Evolutionary conservation across 2,329 filamentous ascomycete genomes (phyloP), one percentile per base, ranked within the genome.

Genomic region (Scedosporium boydii): DNA sequence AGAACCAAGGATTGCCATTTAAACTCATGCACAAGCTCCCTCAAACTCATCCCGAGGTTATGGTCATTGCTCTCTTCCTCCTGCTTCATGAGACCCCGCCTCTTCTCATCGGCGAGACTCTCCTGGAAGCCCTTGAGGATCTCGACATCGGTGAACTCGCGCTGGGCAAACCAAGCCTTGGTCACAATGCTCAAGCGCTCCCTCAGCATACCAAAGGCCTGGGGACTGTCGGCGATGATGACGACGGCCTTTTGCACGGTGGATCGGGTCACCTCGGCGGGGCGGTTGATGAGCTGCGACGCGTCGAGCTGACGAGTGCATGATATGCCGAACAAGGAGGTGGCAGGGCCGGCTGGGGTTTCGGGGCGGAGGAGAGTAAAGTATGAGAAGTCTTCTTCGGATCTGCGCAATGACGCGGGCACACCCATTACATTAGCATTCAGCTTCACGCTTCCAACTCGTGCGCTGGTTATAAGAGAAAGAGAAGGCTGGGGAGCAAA

Each of bases 241-340:
- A 99, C 93, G 3, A 99, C 92, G 14, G 93, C 95, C 78, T 99
- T 99, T 74, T 99, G 95, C 51, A 99, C 95, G 1, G 95, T 97
- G 64, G 91, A 96, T 65, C 95, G 84, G n/a, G 95, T 99, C 60
- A 99, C 95, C 63, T 98, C 93, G 59, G 89, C 80, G 0, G 92
- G 89, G 29, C 91, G 85, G 71, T 90, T 86, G 67, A 91, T 82
- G 65, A 99, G 80, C 69, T 87, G 81, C 14, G 86, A 85, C 16
- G 92, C 84, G 70, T 96, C 90, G 70, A 99, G 83, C 77, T 98
- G 95, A 64, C 93, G 85, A 16, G 93, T 96, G 74, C 95, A 99
- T 18, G 92, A 90, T 71, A 99, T 97, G 65, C 95, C 95, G 72
- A 99, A 99, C 23, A 99, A 85, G 26, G 91, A 96, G 2, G 90